Percentiles rank a stretch among this genome's conserved stretches.
Conservation (phyloP, 306 rosid species). For the Quercus glauca region DNA sequence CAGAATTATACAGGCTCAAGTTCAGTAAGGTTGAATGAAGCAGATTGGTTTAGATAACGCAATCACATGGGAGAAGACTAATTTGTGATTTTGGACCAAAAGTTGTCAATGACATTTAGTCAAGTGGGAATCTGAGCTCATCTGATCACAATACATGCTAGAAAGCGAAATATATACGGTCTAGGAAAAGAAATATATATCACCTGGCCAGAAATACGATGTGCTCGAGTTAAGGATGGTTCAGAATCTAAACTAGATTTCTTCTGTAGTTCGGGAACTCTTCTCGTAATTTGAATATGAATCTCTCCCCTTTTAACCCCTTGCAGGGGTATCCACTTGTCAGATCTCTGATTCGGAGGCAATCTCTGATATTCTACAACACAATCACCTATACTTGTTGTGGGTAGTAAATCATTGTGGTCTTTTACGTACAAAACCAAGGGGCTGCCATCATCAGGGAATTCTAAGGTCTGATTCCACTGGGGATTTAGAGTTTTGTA, state of each 20-base stretch:
- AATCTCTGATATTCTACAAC: constrained; percentile 83
- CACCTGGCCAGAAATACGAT: constrained; percentile 72
- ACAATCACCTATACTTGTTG: constrained; percentile 81
- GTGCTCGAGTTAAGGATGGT: constrained; percentile 65
- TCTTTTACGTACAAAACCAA: constrained; percentile 76
- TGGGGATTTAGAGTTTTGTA: constrained; percentile 73
- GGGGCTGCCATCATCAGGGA: constrained; percentile 83
- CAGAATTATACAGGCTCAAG: neutral
- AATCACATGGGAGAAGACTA: neutral
- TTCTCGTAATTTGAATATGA: constrained; percentile 81
- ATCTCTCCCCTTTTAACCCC: constrained; percentile 89
- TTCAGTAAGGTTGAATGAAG: neutral
- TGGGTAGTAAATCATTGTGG: constrained; percentile 72
- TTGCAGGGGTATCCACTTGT: constrained; percentile 98
- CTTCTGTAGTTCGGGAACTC: constrained; percentile 66
- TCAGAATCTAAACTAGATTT: constrained; percentile 61
- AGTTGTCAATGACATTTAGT: neutral
- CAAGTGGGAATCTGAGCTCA: neutral
- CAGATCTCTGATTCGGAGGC: constrained; percentile 74
- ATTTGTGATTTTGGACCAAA: neutral
- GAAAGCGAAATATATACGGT: neutral
- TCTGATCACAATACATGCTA: neutral
- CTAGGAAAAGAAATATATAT: constrained; percentile 10
- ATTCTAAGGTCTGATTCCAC: constrained; percentile 95
- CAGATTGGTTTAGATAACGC: neutral